Conservation (phyloP, 1,139 yeast species). For the Debaryomyces sp. region DNA sequence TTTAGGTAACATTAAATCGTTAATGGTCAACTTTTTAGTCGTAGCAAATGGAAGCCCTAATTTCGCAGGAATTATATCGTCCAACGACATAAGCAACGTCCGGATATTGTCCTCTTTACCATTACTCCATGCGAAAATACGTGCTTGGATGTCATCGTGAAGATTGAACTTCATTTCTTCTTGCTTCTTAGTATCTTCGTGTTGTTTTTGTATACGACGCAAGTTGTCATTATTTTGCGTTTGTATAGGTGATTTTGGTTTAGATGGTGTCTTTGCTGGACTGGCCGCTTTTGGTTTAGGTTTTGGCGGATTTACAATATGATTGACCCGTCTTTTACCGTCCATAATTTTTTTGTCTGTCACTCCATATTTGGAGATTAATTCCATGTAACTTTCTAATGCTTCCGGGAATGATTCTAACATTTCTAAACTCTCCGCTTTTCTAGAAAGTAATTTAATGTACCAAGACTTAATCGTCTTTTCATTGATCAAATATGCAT, state of each 20-base stretch:
- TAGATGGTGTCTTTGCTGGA: conserved; percentile 13
- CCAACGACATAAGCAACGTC: conserved; percentile 68
- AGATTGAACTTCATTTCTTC: conserved; percentile 61
- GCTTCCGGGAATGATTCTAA: conserved; percentile 72
- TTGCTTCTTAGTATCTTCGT: conserved; percentile 46
- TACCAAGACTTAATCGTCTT: conserved; percentile 72
- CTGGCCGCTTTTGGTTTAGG: conserved; percentile 12
- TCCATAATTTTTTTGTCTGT: conserved; percentile 69
- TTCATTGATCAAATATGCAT: conserved; percentile 37
- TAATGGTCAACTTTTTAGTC: conserved; percentile 41
- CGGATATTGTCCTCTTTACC: conserved; percentile 83
- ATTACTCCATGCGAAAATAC: conserved; percentile 63
- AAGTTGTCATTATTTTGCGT: conserved; percentile 25
- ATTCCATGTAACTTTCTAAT: conserved; percentile 56
- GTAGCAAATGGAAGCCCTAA: conserved; percentile 61
- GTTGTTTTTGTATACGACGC: conserved; percentile 49
- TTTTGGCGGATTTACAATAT: conserved; percentile 56
- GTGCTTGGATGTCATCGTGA: conserved; percentile 60
- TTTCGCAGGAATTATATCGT: conserved; percentile 57
- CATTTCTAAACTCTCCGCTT: conserved; percentile 85
- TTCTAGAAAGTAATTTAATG: conserved; percentile 65
- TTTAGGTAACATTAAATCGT: conserved; percentile 87
- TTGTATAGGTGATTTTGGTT: conserved; percentile 15
- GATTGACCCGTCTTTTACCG: conserved; percentile 78
- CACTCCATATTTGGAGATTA: conserved; percentile 66